A percentile compares a stretch with the other conserved stretches of the same genome.
Evolutionary conservation across 805 yeast species (phyloP).

Genomic region (Candida krabiensis): DNA sequence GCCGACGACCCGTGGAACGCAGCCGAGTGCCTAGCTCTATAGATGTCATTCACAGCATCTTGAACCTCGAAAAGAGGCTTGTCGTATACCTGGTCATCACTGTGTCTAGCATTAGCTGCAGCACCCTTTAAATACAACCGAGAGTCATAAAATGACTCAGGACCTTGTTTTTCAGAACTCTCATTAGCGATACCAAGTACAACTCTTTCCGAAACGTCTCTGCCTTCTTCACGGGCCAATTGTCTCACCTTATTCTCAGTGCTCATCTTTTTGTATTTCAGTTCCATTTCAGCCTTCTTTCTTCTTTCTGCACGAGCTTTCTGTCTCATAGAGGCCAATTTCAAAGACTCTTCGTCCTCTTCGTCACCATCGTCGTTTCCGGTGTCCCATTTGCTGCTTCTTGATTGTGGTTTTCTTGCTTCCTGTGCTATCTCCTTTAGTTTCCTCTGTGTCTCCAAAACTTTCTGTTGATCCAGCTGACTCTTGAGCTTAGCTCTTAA

Average conservation of each 20-base stretch:
- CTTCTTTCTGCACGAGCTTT: constrained; percentile 44
- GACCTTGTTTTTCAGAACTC: constrained; percentile 17
- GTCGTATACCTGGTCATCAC: constrained; percentile 56
- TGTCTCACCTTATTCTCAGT: constrained; percentile 42
- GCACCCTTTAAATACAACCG: constrained; percentile 51
- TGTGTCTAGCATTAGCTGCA: constrained; percentile 35
- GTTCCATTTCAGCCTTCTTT: constrained; percentile 46
- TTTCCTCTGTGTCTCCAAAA: constrained; percentile 49
- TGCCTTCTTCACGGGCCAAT: constrained; percentile 43
- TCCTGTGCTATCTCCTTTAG: constrained; percentile 49
- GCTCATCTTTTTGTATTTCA: constrained; percentile 43
- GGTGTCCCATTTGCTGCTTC: constrained; percentile 14
- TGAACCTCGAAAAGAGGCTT: constrained; percentile 56
- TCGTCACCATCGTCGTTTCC: constrained; percentile 14
- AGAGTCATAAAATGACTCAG: constrained; percentile 56
- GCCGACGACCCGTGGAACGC: constrained; percentile 23
- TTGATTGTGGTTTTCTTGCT: constrained; percentile 39
- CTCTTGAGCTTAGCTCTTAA: constrained; percentile 49
- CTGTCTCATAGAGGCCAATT: constrained; percentile 36
- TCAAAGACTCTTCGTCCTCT: constrained; percentile 11
- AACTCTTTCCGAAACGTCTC: constrained; percentile 58
- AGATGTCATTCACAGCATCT: constrained; percentile 49
- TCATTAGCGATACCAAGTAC: constrained; percentile 45
- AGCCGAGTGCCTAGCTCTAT: constrained; percentile 39
- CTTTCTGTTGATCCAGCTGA: constrained; percentile 50